phyloP scores from a whole-genome alignment of 768 basidiomycete genomes.

The Naganishia vaughanmartiniae region DNA sequence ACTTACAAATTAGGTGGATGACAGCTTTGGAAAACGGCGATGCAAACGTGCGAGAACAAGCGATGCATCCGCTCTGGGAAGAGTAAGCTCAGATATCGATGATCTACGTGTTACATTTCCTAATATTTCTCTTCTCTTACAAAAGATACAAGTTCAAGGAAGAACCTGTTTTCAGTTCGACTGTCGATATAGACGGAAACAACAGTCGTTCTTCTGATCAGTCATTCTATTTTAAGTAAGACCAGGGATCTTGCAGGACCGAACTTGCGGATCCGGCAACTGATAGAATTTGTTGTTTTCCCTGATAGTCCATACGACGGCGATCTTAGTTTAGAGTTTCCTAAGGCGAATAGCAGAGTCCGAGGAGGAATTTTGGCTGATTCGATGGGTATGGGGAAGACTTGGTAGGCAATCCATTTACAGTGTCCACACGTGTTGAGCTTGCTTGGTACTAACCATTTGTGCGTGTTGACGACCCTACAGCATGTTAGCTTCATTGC shows the following conservation, averaged over 20 bases:
- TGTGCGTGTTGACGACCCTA: background rate
- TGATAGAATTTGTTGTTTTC: background rate
- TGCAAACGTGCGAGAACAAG: constrained; percentile 63
- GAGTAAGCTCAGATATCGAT: constrained; percentile 60
- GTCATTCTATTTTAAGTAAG: constrained; percentile 75
- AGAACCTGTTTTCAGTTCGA: constrained; percentile 66
- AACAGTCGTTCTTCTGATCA: background rate
- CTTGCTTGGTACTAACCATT: too few species aligned
- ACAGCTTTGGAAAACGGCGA: constrained; percentile 74
- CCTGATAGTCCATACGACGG: constrained; percentile 54
- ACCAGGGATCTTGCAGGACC: constrained; percentile 33
- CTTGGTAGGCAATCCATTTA: constrained; percentile 33
- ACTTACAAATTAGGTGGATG: constrained; percentile 78
- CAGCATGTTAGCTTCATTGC: constrained; percentile 77
- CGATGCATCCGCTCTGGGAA: constrained; percentile 92
- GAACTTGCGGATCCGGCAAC: constrained; percentile 35
- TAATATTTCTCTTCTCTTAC: background rate
- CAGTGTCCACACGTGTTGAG: background rate
- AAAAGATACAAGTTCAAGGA: constrained; percentile 71
- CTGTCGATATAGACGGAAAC: constrained; percentile 64
- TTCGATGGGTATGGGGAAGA: constrained; percentile 54
- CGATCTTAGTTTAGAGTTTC: constrained; percentile 80
- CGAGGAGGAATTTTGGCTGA: constrained; percentile 88
- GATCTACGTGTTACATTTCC: background rate
- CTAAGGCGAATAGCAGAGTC: constrained; percentile 71